Conservation (phyloP, 306 rosid genomes). For the Bauhinia variegata region DNA sequence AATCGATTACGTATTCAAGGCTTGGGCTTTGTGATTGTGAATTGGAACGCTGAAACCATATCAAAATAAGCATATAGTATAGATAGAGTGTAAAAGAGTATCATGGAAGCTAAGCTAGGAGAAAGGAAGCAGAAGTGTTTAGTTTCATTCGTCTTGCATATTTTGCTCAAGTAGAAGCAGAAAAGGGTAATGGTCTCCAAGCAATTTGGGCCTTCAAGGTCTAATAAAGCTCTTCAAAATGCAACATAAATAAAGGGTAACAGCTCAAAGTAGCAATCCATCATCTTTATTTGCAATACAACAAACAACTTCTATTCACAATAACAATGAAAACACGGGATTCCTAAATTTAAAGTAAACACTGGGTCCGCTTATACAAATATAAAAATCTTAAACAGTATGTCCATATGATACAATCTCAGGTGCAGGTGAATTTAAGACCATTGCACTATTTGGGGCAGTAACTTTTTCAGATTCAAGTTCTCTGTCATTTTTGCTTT, state of each 20-base stretch:
- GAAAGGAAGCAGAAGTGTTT: too few species aligned
- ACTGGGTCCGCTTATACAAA: conserved; percentile 21
- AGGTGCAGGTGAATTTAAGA: conserved; percentile 40
- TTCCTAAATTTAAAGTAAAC: conserved; percentile 36
- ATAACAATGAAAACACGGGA: conserved; percentile 30
- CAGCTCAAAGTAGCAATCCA: conserved; percentile 28
- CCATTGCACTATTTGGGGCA: conserved; percentile 39
- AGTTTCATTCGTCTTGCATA: background rate
- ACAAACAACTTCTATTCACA: conserved; percentile 54
- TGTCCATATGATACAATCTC: conserved; percentile 72
- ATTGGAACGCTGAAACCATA: too few species aligned
- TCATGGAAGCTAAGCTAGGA: too few species aligned
- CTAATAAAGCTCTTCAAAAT: conserved; percentile 22
- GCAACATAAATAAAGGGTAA: conserved; percentile 31
- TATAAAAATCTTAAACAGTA: conserved; percentile 60
- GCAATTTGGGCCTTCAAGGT: too few species aligned
- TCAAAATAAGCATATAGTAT: too few species aligned
- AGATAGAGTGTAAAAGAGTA: too few species aligned
- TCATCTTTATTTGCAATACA: conserved; percentile 27
- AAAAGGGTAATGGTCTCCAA: too few species aligned
- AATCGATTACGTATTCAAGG: too few species aligned
- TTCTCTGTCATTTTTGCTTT: conserved; percentile 38
- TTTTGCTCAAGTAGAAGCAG: too few species aligned
- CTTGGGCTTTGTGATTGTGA: too few species aligned
- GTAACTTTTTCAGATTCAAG: conserved; percentile 38